Conservation (phyloP, 176 grass and related monocot genomes). For the Zea luxurians region DNA sequence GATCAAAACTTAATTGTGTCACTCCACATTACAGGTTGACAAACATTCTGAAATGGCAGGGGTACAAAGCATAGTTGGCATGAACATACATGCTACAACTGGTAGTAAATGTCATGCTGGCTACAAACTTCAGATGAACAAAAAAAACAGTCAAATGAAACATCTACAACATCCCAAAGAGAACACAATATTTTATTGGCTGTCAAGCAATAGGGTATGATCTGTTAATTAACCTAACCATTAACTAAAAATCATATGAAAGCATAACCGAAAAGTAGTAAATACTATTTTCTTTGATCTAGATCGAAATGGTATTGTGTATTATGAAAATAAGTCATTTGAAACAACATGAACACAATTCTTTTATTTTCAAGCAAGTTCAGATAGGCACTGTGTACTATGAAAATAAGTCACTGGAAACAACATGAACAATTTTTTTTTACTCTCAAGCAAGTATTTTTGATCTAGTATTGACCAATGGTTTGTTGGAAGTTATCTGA, state of each 20-base stretch:
- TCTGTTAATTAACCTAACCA: no score
- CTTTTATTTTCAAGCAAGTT: no score
- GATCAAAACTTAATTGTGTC: constrained; percentile 15
- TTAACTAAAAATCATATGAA: no score
- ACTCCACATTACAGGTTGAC: constrained; percentile 18
- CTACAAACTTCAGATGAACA: not conserved
- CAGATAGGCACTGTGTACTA: constrained; percentile 1
- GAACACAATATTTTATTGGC: not conserved
- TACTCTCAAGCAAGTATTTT: not conserved
- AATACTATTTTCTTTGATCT: not conserved
- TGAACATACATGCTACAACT: not conserved
- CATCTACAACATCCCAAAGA: constrained; percentile 4
- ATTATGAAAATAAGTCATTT: no score
- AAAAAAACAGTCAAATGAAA: not conserved
- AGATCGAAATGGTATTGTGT: constrained; percentile 4
- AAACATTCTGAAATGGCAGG: constrained; percentile 2
- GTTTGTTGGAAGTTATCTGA: no score
- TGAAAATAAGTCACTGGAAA: constrained; percentile 8
- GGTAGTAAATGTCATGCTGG: not conserved
- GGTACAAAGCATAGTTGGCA: not conserved
- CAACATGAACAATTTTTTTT: not conserved
- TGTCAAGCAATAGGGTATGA: constrained; percentile 3
- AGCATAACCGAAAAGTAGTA: no score
- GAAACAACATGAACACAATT: no score
- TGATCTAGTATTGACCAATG: no score